Base-by-base conservation (phyloP, 768 basidiomycete species). In the Mycena metata region DNA sequence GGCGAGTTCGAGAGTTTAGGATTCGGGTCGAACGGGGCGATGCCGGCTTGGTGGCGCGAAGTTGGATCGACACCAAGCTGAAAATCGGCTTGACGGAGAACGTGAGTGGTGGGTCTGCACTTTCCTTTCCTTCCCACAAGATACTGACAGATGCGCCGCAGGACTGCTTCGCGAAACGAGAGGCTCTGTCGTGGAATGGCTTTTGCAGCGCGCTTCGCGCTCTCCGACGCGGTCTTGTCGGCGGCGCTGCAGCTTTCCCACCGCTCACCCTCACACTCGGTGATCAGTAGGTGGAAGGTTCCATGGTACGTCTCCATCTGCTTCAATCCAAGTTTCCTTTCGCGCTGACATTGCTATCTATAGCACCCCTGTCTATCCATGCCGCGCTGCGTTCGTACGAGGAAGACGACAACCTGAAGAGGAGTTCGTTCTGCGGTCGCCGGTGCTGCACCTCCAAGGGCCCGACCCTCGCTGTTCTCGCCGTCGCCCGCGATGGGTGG, bases 81-180 rank as follows among this genome's bases (percentile, higher is more conserved):
- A 89, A 95, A 75, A 98, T 99, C 78, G 96, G 98, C 77, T 79
- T 98, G 70, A 96, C 91, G 0, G 98, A 99, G 80, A 86, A 90
- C 64, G 96, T 96, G 94, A 69, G 85, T 83, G 72, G 90, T 84
- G 72, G 70, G 83, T 73, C 51, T 58, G 41, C 23, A 17, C 64
- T 33, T 69, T 61, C 35, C 47, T 17, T 33, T 30, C 6, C 24
- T n/a, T 41, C 30, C 47, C 24, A n/a, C 47, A 58, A 62, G 6
- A 60, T 26, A 39, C 66, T 57, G 17, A 60, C 60, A 67, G 50
- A 42, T 49, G 41, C 16, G 49, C 54, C 57, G 45, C 73, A 94
- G 92, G 84, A 89, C 75, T 88, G 86, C 60, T 71, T 88, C 2
- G 83, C 88, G 46, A 96, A 96, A 76, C 92, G 96, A 36, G 81